Evolutionary conservation across 305 asterid species (phyloP).

Genomic region (Fraxinus xanthoxyloides): DNA sequence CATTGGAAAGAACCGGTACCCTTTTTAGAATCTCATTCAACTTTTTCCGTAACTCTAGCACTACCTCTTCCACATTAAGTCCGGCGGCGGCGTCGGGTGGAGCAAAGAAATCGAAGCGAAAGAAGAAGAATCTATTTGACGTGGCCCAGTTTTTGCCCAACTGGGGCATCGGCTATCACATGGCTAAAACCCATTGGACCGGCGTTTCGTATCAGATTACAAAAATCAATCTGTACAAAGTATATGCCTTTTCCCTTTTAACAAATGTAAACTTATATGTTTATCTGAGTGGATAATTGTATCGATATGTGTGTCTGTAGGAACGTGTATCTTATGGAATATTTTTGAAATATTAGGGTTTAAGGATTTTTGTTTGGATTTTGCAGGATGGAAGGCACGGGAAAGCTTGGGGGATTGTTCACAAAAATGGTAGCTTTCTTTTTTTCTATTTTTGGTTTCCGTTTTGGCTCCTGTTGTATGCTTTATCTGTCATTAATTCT

Average conservation of each 20-base stretch:
- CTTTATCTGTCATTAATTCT: background rate
- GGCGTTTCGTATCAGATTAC: slow-evolving; percentile 55
- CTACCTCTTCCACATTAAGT: slow-evolving; percentile 32
- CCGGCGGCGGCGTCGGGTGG: slow-evolving; percentile 17
- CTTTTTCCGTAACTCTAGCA: slow-evolving; percentile 49
- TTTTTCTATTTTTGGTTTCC: background rate
- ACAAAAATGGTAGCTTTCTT: slow-evolving; percentile 57
- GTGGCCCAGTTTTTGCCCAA: slow-evolving; percentile 60
- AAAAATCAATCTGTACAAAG: slow-evolving; percentile 91
- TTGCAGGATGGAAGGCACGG: slow-evolving; percentile 95
- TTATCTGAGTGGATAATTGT: background rate
- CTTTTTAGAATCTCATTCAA: slow-evolving; percentile 45
- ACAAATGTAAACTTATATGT: background rate
- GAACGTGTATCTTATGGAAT: background rate
- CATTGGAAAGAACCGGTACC: slow-evolving; percentile 36
- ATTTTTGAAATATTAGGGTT: background rate
- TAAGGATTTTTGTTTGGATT: slow-evolving; percentile 12
- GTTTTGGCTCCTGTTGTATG: background rate
- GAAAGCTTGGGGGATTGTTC: slow-evolving; percentile 75
- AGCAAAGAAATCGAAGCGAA: slow-evolving; percentile 49
- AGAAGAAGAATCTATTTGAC: slow-evolving; percentile 80
- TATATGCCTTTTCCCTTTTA: slow-evolving; percentile 1
- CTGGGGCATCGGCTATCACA: slow-evolving; percentile 93
- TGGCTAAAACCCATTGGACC: slow-evolving; percentile 78
- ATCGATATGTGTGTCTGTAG: background rate